These are phyloP conservation scores for Fraxinus sp. DNA, from an alignment of 305 asterid genomes.

Conservation along the genomic window DNA sequence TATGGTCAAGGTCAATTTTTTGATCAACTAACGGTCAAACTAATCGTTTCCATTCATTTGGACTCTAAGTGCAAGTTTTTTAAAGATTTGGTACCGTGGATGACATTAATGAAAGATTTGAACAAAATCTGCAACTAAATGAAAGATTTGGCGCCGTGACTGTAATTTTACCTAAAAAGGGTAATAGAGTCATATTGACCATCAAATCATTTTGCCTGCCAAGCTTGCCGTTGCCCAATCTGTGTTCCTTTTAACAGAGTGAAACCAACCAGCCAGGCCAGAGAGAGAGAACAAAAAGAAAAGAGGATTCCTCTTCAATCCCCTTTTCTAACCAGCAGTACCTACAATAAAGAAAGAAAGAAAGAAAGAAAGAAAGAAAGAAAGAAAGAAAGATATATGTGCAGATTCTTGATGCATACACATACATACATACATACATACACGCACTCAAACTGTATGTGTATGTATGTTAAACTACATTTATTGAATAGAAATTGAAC, in stretches of 20 bases:
- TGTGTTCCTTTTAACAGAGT: slow-evolving; percentile 26
- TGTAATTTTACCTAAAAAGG: background rate
- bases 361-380: slow-evolving; percentile 6
- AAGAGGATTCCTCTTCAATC: slow-evolving; percentile 10
- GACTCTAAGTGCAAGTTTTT: background rate
- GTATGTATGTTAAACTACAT: background rate
- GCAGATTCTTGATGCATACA: slow-evolving; percentile 15
- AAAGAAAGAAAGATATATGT: slow-evolving; percentile 14
- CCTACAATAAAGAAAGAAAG: slow-evolving; percentile 11
- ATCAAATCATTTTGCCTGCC: slow-evolving; percentile 35
- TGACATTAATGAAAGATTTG: background rate
- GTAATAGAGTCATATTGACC: slow-evolving; percentile 10
- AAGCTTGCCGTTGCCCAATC: slow-evolving; percentile 39
- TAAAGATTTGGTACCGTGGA: background rate
- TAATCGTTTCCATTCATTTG: background rate
- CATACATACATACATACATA: background rate
- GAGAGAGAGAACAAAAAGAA: background rate
- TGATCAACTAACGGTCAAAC: no score
- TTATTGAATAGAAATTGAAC: slow-evolving; percentile 17
- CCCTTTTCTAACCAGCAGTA: slow-evolving; percentile 22
- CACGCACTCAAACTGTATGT: background rate
- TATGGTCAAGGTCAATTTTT: background rate
- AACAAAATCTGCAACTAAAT: background rate
- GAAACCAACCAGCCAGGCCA: slow-evolving; percentile 31
- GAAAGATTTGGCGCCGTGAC: background rate